Percentiles rank a stretch among this genome's conserved stretches.
Conservation (phyloP, 129 eudicot genomes). For the Ambrosia artemisiifolia region DNA sequence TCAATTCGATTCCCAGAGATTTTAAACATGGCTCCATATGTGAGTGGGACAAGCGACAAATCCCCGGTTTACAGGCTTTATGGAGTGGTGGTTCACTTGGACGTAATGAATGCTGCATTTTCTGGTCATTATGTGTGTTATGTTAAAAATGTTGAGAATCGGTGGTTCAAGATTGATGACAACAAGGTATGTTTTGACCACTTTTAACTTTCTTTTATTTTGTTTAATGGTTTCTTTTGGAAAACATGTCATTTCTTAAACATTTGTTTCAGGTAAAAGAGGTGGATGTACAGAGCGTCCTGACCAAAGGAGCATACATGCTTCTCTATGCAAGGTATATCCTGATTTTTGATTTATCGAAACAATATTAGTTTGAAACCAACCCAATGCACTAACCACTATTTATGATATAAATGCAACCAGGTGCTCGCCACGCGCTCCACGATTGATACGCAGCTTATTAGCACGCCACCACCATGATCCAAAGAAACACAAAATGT, state of each 20-base stretch:
- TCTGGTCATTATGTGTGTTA: conserved; percentile 92
- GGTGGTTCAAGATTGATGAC: conserved; percentile 90
- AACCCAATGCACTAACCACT: background rate
- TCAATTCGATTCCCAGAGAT: conserved; percentile 73
- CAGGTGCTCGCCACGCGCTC: conserved; percentile 7
- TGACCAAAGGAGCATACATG: conserved; percentile 80
- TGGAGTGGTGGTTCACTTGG: conserved; percentile 94
- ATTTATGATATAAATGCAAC: background rate
- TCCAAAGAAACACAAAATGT: conserved; percentile 6
- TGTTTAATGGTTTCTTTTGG: background rate
- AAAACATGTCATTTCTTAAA: background rate
- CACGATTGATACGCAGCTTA: conserved; percentile 38
- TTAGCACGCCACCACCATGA: conserved; percentile 12
- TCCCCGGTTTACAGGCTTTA: conserved; percentile 76
- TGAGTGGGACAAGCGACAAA: conserved; percentile 74
- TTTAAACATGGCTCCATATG: conserved; percentile 72
- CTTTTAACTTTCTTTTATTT: no score
- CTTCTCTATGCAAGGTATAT: conserved; percentile 82
- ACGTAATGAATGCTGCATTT: conserved; percentile 64
- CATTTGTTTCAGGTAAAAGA: conserved; percentile 44
- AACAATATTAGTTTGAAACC: background rate
- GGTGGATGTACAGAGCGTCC: conserved; percentile 62
- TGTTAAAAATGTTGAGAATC: conserved; percentile 61
- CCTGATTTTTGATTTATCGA: background rate
- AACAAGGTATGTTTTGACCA: conserved; percentile 57